A percentile compares a stretch with the other conserved stretches of the same genome.
phyloP scores from a whole-genome alignment of 345 rosid species.

The Turritis glabra region DNA sequence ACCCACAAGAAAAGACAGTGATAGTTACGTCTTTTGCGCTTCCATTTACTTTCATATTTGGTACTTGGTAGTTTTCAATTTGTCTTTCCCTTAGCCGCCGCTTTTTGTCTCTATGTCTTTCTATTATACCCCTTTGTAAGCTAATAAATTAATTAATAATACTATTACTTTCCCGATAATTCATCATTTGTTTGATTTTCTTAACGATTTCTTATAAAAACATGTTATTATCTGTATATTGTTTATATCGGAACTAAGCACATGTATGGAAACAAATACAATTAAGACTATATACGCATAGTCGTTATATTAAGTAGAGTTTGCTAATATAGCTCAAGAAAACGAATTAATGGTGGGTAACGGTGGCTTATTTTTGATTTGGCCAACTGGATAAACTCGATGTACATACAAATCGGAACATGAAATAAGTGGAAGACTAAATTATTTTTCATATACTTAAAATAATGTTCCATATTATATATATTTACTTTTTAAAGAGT shows the following conservation, averaged over 20 bases:
- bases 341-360: not conserved
- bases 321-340: not conserved
- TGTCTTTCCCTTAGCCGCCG: conserved; percentile 15
- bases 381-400: not conserved
- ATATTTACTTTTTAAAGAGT: not conserved
- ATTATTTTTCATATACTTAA: not conserved
- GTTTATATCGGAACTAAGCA: not conserved
- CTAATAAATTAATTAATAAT: not conserved
- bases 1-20: not conserved
- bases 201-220: not conserved
- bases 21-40: not conserved
- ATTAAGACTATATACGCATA: not conserved
- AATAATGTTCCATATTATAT: not conserved
- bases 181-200: not conserved
- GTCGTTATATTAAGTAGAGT: not conserved
- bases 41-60: not conserved
- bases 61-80: not conserved
- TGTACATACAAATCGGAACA: not conserved
- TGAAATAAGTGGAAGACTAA: not conserved
- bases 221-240: not conserved
- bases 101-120: conserved; percentile 4
- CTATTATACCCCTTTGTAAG: not conserved
- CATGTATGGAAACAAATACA: not conserved
- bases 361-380: not conserved
- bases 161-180: not conserved